phyloP scores from a whole-genome alignment of 2,329 filamentous ascomycete species.

The Tolypocladium nubicola region DNA sequence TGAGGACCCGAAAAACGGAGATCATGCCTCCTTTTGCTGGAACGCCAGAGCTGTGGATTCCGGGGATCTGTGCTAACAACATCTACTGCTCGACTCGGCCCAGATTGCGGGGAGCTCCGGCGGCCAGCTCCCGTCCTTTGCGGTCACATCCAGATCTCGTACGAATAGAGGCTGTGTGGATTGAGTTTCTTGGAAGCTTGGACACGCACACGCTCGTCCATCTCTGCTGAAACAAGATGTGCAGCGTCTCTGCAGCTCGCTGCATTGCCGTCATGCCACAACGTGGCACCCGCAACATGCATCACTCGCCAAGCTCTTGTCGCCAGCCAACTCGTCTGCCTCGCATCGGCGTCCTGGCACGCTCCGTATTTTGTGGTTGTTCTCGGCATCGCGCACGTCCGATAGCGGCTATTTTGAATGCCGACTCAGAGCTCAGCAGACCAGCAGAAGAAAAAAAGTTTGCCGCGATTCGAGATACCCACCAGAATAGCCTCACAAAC shows the following conservation, averaged over 20 bases:
- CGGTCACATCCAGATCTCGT: background rate
- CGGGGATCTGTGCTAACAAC: background rate
- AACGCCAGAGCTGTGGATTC: background rate
- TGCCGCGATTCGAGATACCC: background rate
- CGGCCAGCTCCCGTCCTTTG: background rate
- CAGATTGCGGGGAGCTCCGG: background rate
- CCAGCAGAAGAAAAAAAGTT: background rate
- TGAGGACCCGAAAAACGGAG: background rate
- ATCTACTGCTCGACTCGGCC: background rate
- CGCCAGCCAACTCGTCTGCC: background rate
- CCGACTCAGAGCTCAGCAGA: background rate
- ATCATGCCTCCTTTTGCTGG: background rate
- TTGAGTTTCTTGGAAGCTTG: background rate
- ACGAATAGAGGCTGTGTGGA: background rate
- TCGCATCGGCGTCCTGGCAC: background rate
- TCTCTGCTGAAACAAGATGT: background rate
- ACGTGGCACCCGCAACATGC: background rate
- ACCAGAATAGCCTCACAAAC: background rate
- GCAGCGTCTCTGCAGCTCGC: background rate
- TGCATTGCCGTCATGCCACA: background rate
- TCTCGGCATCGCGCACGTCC: background rate
- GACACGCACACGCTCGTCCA: background rate
- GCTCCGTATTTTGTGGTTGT: background rate
- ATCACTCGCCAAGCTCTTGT: background rate
- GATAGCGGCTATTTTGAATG: background rate